A percentile compares a stretch with the other conserved stretches of the same genome.
phyloP scores from a whole-genome alignment of 257 asterid genomes.

The Solanum stenotomum region DNA sequence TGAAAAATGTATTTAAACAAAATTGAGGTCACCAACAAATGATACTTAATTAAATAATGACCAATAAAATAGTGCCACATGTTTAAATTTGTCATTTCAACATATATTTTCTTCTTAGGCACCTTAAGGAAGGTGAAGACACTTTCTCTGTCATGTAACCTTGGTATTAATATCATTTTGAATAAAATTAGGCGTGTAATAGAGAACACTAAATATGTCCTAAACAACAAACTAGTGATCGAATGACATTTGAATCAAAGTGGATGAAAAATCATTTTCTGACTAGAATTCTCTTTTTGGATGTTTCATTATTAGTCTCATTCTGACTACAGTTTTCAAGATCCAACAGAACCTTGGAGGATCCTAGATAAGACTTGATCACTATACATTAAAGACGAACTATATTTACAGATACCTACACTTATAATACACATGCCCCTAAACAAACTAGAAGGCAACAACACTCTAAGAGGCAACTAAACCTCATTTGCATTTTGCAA shows the following conservation, averaged over 20 bases:
- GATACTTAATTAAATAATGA: no score
- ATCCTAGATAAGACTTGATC: not conserved
- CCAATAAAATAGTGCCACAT: not conserved
- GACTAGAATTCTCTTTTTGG: not conserved
- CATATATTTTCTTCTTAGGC: no score
- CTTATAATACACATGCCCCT: not conserved
- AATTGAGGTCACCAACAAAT: not conserved
- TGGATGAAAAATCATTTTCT: not conserved
- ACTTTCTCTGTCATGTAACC: not conserved
- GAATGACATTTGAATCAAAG: not conserved
- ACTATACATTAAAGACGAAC: not conserved
- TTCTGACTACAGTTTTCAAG: not conserved
- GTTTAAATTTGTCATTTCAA: not conserved
- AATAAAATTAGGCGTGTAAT: not conserved
- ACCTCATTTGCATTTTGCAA: conserved; percentile 22
- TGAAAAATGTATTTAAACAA: not conserved
- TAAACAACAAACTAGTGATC: not conserved
- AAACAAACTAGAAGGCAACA: not conserved
- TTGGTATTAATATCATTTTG: no score
- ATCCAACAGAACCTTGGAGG: not conserved
- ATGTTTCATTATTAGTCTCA: not conserved
- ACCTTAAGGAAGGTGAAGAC: not conserved
- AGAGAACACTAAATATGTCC: not conserved
- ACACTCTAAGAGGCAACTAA: not conserved
- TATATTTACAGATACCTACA: not conserved